A percentile compares a stretch with the other conserved stretches of the same genome.
Conservation (phyloP, 2,329 filamentous ascomycete genomes). For the Cucurbitaria berberidis region DNA sequence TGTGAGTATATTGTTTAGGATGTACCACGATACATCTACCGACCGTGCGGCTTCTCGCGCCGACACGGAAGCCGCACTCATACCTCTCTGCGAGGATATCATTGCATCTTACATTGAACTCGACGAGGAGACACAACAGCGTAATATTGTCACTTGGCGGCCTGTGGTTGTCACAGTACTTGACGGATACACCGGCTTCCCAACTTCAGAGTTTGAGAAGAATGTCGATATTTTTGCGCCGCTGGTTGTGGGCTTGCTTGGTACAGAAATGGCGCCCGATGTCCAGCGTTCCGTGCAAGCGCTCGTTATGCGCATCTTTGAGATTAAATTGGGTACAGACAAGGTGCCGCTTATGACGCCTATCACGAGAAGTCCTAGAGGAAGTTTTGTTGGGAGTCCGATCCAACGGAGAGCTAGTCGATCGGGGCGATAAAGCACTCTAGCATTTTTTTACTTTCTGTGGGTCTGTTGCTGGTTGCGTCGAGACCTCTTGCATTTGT, state of each 20-base stretch:
- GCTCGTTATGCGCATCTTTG: slow-evolving; percentile 81
- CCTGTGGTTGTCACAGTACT: slow-evolving; percentile 97
- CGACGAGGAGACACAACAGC: slow-evolving; percentile 94
- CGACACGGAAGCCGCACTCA: slow-evolving; percentile 88
- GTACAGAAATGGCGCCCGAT: slow-evolving; percentile 80
- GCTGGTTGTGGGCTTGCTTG: slow-evolving; percentile 79
- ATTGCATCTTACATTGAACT: slow-evolving; percentile 82
- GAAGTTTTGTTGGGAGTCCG: slow-evolving; percentile 31
- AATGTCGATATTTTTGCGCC: slow-evolving; percentile 87
- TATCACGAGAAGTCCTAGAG: slow-evolving; percentile 25
- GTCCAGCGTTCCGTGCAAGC: slow-evolving; percentile 78
- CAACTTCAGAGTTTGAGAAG: slow-evolving; percentile 76
- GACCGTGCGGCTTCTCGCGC: slow-evolving; percentile 79
- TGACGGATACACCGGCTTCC: slow-evolving; percentile 88
- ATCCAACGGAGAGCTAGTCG: slow-evolving; percentile 17
- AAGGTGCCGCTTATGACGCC: slow-evolving; percentile 35
- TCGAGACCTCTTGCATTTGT: background rate
- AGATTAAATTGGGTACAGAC: slow-evolving; percentile 50
- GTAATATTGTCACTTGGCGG: slow-evolving; percentile 96
- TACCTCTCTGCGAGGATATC: slow-evolving; percentile 95
- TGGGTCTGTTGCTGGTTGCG: background rate
- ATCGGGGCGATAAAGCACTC: slow-evolving; percentile 4
- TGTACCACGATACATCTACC: slow-evolving; percentile 90
- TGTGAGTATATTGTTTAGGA: slow-evolving; percentile 91
- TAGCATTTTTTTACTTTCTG: background rate